Evolutionary conservation across 2,329 filamentous ascomycete species (phyloP), one percentile per base, ranked within the genome.

Genomic region (Xylaria arbuscula): DNA sequence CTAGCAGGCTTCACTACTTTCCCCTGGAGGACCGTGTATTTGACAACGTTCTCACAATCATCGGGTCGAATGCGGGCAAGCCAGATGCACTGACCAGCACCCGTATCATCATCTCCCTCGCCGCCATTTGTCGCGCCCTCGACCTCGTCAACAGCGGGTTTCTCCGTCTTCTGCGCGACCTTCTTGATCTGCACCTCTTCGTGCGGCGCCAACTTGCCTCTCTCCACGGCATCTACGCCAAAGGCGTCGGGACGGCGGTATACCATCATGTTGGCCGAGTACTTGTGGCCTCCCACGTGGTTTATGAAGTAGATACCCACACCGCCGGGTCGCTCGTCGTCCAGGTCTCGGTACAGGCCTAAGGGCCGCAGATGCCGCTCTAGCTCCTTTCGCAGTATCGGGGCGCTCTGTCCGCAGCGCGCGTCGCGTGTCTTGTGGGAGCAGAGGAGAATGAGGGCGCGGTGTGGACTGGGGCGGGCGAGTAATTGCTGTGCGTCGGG

Each of bases 281-380:
- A 98, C 83, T 98, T 98, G 84, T 99, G 96, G 0, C 96, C 96
- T 34, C 96, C 96, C 2, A 98, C 94, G 77, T 99, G 96, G 73
- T 90, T 95, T 77, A 98, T 97, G 78, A 98, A 98, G 82, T 97
- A 97, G 72, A 99, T 93, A 0, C 93, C 95, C 6, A 98, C 95
- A 13, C 96, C 96, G 11, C 95, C 95, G 0, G 94, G 93, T 66
- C 96, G 84, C 79, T 94, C 90, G 78, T 99, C 96, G 77, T 97
- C 89, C 55, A 96, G 82, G 78, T 98, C 95, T 36, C 96, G 90
- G 79, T 92, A 94, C 22, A 99, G 82, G 0, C 94, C 94, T 13
- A 97, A 84, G 1, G 93, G 92, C 0, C 94, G 90, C 42, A 98
- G 86, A 78, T 98, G 93, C 1, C 95, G 88, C 83, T 97, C 93